These are phyloP conservation scores for Naegleria fowleri DNA, from an alignment of 208 protist species.

Conservation along the genomic window DNA sequence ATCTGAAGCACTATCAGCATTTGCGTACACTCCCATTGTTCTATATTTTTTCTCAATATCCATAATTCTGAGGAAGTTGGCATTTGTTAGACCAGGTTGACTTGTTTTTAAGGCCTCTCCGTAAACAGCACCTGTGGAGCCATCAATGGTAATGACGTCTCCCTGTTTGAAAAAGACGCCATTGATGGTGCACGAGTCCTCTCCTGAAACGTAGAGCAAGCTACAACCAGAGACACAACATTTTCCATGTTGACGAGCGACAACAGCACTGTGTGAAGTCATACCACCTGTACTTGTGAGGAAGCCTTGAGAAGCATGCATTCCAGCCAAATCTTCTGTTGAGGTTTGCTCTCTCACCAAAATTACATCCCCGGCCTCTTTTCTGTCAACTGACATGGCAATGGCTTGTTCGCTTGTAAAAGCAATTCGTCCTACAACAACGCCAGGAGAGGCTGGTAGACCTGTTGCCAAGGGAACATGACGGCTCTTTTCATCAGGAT, in stretches of 20 bases:
- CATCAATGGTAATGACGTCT: conserved; percentile 82
- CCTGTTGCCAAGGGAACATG: conserved; percentile 66
- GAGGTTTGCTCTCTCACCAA: conserved; percentile 85
- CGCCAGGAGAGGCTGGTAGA: conserved; percentile 80
- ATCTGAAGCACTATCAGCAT: conserved; percentile 77
- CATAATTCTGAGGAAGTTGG: conserved; percentile 67
- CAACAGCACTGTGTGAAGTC: conserved; percentile 87
- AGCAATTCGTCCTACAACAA: conserved; percentile 75
- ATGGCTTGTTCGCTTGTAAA: conserved; percentile 71
- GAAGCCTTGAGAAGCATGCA: conserved; percentile 75
- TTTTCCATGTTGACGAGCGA: conserved; percentile 88
- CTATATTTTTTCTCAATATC: conserved; percentile 65
- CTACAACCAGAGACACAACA: conserved; percentile 79
- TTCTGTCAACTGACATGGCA: conserved; percentile 43
- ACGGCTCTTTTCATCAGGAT: conserved; percentile 43
- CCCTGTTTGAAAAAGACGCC: conserved; percentile 60
- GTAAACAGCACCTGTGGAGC: conserved; percentile 72
- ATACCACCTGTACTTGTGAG: conserved; percentile 82
- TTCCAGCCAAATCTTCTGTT: conserved; percentile 84
- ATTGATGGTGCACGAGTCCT: conserved; percentile 58
- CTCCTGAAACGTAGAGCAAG: conserved; percentile 59
- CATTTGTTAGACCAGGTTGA: conserved; percentile 50
- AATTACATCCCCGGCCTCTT: conserved; percentile 58
- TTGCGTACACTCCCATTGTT: conserved; percentile 72
- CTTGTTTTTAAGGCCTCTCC: conserved; percentile 59